Base-by-base conservation (phyloP, 106 monocot genomes). In the Acorus calamus region DNA sequence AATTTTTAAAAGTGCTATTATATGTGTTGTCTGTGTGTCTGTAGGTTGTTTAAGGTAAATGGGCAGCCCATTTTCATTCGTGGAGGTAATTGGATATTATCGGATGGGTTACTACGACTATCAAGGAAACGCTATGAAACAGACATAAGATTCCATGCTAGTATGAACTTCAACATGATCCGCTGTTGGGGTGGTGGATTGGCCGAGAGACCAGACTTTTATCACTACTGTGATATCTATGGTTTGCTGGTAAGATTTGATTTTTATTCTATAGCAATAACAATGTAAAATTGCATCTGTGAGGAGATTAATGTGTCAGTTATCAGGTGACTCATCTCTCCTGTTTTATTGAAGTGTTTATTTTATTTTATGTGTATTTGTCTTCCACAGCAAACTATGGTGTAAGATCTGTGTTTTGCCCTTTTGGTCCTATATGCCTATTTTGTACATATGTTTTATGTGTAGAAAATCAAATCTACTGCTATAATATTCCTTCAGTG, bases 81-180 rank as follows among this genome's bases (percentile, higher is more conserved):
- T 69, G 96, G 96, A 12, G 96, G 96, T 62, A 98, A 98, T 67
- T 98, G 96, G 96, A 88, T 88, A 65, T 71, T 88, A 64, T 98
- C 96, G 8, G 96, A 98, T 79, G 96, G 92, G 42, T 59, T 98
- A 11, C 64, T 98, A 53, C 70, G 96, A 14, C 85, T 98, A 68
- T 88, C 96, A 61, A 78, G 77, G 52, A 73, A 83, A 65, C 63
- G 96, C 42, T 98, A 98, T 69, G 77, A 76, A 75, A 51, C 92
- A 42, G 96, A 98, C 63, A 88, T 98, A 44, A 91, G 86, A 52
- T 98, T 98, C 47, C 96, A 98, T 76, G 91, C 91, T 13, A 87
- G 88, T 61, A 98, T 98, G 96, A 98, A 98, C 77, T 98, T 98
- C 50, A 98, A 92, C 50, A 98, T 98, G 96, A 71, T 98, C n/a